phyloP scores from a whole-genome alignment of 768 basidiomycete genomes.

The Glaciozyma martinii region DNA sequence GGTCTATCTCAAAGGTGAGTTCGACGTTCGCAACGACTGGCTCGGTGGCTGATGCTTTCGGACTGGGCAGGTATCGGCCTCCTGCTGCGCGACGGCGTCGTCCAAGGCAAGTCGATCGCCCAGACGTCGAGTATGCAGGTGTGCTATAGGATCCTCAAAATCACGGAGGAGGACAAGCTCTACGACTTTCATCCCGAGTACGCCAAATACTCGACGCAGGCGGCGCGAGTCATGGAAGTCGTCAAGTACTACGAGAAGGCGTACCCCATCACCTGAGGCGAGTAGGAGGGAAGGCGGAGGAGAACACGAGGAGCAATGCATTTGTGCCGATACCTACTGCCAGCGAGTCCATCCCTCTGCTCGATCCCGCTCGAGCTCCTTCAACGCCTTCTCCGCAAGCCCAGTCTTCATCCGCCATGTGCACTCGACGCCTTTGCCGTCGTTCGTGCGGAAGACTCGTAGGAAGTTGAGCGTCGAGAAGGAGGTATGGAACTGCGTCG shows the following conservation, averaged over 20 bases:
- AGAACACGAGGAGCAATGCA: too few relatives aligned
- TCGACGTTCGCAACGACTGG: background rate
- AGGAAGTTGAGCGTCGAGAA: background rate
- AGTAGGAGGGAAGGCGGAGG: background rate
- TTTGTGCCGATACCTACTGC: background rate
- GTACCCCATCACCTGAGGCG: background rate
- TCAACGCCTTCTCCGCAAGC: background rate
- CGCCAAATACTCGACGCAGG: background rate
- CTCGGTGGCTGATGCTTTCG: background rate
- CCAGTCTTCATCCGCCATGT: background rate
- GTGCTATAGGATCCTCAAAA: background rate
- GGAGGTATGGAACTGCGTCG: background rate
- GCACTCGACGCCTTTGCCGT: conserved; percentile 2
- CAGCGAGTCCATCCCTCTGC: background rate
- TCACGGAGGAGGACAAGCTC: background rate
- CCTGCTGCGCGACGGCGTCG: background rate
- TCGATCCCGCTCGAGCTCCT: background rate
- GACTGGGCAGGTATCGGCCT: background rate
- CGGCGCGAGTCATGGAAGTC: background rate
- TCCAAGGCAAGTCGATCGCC: conserved; percentile 6
- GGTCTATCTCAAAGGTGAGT: conserved; percentile 17
- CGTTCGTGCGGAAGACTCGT: background rate
- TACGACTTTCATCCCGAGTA: conserved; percentile 8
- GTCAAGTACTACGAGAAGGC: conserved; percentile 1
- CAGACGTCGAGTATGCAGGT: conserved; percentile 5